Evolutionary conservation across 208 protist species (phyloP).

Genomic region (Lotmaria passim): DNA sequence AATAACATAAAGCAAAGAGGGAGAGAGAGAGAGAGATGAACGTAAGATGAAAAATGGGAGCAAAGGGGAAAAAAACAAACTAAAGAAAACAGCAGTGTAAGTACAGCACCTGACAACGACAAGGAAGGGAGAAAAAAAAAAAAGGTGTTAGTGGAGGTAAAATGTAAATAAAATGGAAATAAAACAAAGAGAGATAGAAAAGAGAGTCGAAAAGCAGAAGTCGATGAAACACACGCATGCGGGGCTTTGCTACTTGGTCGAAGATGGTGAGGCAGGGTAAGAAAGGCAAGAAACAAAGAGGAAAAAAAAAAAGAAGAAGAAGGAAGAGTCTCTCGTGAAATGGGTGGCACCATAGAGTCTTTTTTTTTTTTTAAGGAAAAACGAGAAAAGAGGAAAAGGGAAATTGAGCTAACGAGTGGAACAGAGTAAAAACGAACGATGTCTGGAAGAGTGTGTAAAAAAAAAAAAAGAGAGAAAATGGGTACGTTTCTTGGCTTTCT

Average conservation of each 20-base stretch:
- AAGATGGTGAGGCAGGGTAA: background rate
- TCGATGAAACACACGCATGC: background rate
- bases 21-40: too few relatives aligned
- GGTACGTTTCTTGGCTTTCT: too few relatives aligned
- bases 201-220: background rate
- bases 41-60: too few relatives aligned
- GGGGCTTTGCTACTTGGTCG: background rate
- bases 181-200: background rate
- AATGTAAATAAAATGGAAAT: background rate
- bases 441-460: conserved; percentile 2
- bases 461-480: conserved; percentile 6
- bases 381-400: background rate
- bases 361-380: background rate
- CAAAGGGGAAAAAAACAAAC: too few relatives aligned
- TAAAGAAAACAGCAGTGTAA: too few relatives aligned
- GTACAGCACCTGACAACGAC: background rate
- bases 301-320: conserved; percentile 14
- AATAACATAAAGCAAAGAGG: too few relatives aligned
- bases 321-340: background rate
- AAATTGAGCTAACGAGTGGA: conserved; percentile 7
- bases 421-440: conserved; percentile 2
- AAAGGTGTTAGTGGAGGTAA: background rate
- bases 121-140: conserved; percentile 13
- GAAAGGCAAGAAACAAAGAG: background rate
- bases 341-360: too few relatives aligned